phyloP scores from a whole-genome alignment of 2,329 filamentous ascomycete genomes.

The Taxawa tesnikishii region DNA sequence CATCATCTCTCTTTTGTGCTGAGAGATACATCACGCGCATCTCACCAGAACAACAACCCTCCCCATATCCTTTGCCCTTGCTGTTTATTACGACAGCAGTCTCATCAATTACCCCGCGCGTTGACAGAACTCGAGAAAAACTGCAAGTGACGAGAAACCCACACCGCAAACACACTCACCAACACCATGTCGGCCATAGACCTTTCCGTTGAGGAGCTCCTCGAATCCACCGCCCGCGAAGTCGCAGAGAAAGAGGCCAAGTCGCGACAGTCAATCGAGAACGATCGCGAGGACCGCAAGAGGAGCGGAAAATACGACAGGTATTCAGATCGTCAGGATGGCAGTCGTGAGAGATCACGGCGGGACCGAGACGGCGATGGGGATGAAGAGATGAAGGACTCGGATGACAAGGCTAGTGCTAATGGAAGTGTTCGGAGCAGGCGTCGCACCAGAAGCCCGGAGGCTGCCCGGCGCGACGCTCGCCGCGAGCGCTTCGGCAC shows the following conservation, averaged over 20 bases:
- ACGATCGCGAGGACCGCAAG: constrained; percentile 34
- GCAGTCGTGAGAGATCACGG: constrained; percentile 1
- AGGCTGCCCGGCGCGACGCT: constrained; percentile 10
- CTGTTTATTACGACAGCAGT: no score
- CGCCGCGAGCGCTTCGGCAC: neutral
- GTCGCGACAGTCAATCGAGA: constrained; percentile 41
- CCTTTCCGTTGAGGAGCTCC: constrained; percentile 62
- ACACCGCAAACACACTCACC: constrained; percentile 2
- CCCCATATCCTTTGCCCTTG: no score
- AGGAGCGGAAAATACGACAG: neutral
- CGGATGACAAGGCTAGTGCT: constrained; percentile 23
- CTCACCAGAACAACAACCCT: no score
- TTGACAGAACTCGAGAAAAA: no score
- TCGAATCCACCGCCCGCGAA: constrained; percentile 47
- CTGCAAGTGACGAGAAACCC: constrained; percentile 4
- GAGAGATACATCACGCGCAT: no score
- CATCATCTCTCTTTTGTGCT: no score
- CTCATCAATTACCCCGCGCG: neutral
- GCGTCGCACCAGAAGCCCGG: constrained; percentile 14
- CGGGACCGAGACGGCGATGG: neutral
- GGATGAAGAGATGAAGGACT: constrained; percentile 4
- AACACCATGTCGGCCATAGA: constrained; percentile 9
- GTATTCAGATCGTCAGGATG: neutral
- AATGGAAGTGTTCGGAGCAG: constrained; percentile 22
- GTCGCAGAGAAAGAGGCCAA: constrained; percentile 7